Percentiles rank a stretch among this genome's conserved stretches.
phyloP scores from a whole-genome alignment of 129 eudicot genomes.

The Saposhnikovia divaricata region DNA sequence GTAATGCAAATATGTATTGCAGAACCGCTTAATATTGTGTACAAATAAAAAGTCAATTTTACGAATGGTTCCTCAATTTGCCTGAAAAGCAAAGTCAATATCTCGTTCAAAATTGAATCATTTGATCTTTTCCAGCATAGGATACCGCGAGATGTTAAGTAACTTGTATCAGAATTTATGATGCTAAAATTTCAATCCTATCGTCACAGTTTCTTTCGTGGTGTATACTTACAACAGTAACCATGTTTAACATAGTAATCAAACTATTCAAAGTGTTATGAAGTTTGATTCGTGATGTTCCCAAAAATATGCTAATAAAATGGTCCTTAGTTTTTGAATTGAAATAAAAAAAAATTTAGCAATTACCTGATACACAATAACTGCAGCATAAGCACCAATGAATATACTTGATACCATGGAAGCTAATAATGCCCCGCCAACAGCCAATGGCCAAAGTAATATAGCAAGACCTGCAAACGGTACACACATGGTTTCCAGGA shows the following conservation, averaged over 20 bases:
- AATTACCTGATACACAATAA: slow-evolving; percentile 68
- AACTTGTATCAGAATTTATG: not conserved
- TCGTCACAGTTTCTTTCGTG: not conserved
- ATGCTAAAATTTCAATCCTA: not conserved
- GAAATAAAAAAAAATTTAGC: not conserved
- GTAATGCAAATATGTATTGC: not conserved
- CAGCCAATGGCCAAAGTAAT: slow-evolving; percentile 91
- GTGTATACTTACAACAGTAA: not conserved
- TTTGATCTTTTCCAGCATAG: not conserved
- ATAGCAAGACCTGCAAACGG: slow-evolving; percentile 96
- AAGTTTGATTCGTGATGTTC: too few species aligned
- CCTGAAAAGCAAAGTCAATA: not conserved
- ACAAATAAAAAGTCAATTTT: not conserved
- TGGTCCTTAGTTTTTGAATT: not conserved
- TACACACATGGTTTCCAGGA: slow-evolving; percentile 84
- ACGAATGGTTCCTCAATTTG: not conserved
- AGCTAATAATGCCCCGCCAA: slow-evolving; percentile 68
- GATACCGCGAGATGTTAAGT: not conserved
- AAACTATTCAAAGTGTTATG: not conserved
- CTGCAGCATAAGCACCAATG: slow-evolving; percentile 80
- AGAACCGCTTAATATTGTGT: not conserved
- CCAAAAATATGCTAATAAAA: not conserved
- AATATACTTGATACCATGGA: slow-evolving; percentile 67
- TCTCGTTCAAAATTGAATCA: not conserved
- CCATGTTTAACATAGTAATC: not conserved